Percentiles rank a stretch among this genome's conserved stretches.
Conservation (phyloP, 2,329 filamentous ascomycete genomes). For the Sporothrix schenckii region DNA sequence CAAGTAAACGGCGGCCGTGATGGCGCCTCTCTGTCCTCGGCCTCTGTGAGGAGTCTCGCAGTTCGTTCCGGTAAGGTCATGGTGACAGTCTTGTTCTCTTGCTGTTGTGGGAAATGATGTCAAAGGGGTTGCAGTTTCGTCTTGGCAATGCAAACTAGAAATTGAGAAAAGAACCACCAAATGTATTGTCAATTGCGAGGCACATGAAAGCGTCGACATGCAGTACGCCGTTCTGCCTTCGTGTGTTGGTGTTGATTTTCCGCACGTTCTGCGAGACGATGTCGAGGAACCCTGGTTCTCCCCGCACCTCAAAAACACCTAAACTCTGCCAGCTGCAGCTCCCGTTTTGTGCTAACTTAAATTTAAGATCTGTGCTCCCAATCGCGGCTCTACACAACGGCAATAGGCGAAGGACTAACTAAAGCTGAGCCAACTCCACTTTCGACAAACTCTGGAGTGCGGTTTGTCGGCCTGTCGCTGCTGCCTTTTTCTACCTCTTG, state of each 20-base stretch:
- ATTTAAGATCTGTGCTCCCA: too few species aligned
- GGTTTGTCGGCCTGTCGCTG: too few species aligned
- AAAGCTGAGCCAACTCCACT: too few species aligned
- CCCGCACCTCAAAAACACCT: neutral
- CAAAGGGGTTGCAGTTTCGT: neutral
- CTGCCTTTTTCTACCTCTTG: too few species aligned
- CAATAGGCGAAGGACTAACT: too few species aligned
- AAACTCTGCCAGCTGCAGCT: neutral
- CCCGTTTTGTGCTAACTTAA: neutral
- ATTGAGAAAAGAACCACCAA: neutral
- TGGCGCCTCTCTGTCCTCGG: slow-evolving; percentile 1
- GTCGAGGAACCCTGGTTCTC: neutral
- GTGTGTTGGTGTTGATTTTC: neutral
- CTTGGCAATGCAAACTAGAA: neutral
- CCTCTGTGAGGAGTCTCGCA: neutral
- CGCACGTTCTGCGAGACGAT: neutral
- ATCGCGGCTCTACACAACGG: too few species aligned
- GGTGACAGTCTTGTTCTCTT: neutral
- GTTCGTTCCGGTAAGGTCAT: neutral
- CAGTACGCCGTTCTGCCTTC: neutral
- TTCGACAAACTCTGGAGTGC: too few species aligned
- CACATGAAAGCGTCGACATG: neutral
- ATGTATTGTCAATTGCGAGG: neutral
- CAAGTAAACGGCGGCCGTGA: slow-evolving; percentile 26
- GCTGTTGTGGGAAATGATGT: neutral